Conservation (phyloP, 805 yeast species). For the Lipomyces kockii region DNA sequence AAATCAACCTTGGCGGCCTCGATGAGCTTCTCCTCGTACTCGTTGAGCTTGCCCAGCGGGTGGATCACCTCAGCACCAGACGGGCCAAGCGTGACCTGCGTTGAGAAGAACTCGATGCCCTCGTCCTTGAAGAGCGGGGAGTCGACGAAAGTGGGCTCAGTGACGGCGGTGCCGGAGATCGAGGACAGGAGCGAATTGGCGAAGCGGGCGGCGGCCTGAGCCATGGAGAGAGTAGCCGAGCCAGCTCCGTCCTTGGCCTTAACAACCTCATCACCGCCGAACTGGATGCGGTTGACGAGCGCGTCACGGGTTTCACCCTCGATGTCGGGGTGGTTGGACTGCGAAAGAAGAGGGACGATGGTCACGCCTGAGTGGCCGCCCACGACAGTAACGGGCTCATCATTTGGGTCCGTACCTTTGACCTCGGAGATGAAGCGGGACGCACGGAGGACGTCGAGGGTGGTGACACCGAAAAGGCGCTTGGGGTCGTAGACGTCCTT, state of each 20-base stretch:
- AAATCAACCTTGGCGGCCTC: slow-evolving; percentile 85
- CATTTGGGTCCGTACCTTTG: slow-evolving; percentile 73
- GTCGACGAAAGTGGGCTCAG: slow-evolving; percentile 63
- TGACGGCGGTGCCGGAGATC: slow-evolving; percentile 52
- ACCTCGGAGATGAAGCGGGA: slow-evolving; percentile 78
- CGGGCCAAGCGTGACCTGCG: slow-evolving; percentile 88
- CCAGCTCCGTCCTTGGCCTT: slow-evolving; percentile 94
- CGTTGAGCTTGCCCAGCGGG: slow-evolving; percentile 68
- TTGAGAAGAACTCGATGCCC: slow-evolving; percentile 96
- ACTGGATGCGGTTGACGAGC: slow-evolving; percentile 86
- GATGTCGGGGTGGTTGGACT: slow-evolving; percentile 63
- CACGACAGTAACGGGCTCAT: slow-evolving; percentile 81
- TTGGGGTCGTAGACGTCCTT: slow-evolving; percentile 89
- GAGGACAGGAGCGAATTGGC: slow-evolving; percentile 57
- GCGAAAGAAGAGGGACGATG: slow-evolving; percentile 90
- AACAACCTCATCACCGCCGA: slow-evolving; percentile 96
- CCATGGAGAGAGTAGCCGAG: slow-evolving; percentile 92
- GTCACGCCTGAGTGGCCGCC: slow-evolving; percentile 99
- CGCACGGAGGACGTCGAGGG: slow-evolving; percentile 88
- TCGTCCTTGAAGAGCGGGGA: slow-evolving; percentile 80
- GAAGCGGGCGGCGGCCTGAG: slow-evolving; percentile 66
- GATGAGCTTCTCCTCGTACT: slow-evolving; percentile 84
- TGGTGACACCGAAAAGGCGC: slow-evolving; percentile 94
- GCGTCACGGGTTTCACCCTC: slow-evolving; percentile 67
- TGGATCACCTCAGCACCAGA: slow-evolving; percentile 73